Evolutionary conservation across 2,329 filamentous ascomycete genomes (phyloP).

Genomic region (Apiospora rasikravindrae): DNA sequence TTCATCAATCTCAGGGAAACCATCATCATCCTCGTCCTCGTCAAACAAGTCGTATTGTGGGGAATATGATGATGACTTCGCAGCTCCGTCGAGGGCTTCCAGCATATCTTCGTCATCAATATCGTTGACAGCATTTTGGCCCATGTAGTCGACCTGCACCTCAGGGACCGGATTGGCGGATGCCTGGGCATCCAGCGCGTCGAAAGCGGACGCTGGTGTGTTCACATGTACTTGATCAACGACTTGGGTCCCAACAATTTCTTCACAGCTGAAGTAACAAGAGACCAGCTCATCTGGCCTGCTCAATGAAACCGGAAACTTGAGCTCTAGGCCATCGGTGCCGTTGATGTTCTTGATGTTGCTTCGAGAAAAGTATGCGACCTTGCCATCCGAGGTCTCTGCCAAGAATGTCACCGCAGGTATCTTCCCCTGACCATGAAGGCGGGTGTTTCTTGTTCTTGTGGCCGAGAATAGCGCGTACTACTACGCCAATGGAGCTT

Average conservation of each 20-base stretch:
- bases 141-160: not conserved
- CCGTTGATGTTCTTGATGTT: constrained; percentile 70
- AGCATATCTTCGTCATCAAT: constrained; percentile 51
- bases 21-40: constrained; percentile 43
- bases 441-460: constrained; percentile 67
- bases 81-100: constrained; percentile 27
- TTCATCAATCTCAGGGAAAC: constrained; percentile 59
- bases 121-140: constrained; percentile 35
- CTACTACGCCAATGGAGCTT: constrained; percentile 59
- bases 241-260: constrained; percentile 70
- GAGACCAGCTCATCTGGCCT: constrained; percentile 62
- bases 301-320: constrained; percentile 62
- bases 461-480: constrained; percentile 73
- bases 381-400: constrained; percentile 70
- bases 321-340: constrained; percentile 60
- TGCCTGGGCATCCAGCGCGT: constrained; percentile 38
- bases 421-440: constrained; percentile 65
- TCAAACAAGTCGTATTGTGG: constrained; percentile 22
- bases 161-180: not conserved
- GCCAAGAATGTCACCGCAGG: constrained; percentile 77
- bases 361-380: constrained; percentile 71
- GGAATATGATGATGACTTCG: not conserved
- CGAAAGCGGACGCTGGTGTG: not conserved
- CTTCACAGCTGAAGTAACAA: constrained; percentile 81
- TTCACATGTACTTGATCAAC: constrained; percentile 20